Evolutionary conservation across 345 rosid species (phyloP).

Genomic region (Durio zibethinus): DNA sequence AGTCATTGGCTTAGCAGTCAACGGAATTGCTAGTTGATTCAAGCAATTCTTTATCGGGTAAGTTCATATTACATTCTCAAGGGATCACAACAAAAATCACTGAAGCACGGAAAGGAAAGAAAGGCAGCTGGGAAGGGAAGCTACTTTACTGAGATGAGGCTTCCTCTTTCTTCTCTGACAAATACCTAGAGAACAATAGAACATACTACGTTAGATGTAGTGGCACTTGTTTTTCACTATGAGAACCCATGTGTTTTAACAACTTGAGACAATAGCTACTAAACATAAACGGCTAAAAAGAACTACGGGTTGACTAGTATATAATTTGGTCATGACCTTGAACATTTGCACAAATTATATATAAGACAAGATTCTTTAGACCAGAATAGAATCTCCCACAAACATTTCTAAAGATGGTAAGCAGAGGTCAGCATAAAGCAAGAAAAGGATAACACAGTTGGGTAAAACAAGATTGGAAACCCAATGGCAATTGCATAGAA

Average conservation of each 20-base stretch:
- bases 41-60: background rate
- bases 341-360: background rate
- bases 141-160: constrained; percentile 28
- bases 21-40: background rate
- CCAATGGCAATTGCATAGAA: background rate
- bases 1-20: background rate
- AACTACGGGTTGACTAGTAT: background rate
- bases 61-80: background rate
- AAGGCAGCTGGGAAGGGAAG: constrained; percentile 1
- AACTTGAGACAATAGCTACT: background rate
- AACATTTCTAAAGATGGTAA: constrained; percentile 1
- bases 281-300: too few species aligned
- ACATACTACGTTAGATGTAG: background rate
- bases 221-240: background rate
- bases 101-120: background rate
- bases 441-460: background rate
- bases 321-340: background rate
- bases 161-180: constrained; percentile 43
- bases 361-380: background rate
- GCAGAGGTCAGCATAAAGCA: background rate
- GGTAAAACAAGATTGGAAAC: background rate
- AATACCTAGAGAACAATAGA: constrained; percentile 29
- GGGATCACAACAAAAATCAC: constrained; percentile 12
- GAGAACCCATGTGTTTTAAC: background rate
- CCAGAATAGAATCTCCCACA: background rate